Evolutionary conservation across 208 protist species (phyloP).

Genomic region (Naegleria fowleri): DNA sequence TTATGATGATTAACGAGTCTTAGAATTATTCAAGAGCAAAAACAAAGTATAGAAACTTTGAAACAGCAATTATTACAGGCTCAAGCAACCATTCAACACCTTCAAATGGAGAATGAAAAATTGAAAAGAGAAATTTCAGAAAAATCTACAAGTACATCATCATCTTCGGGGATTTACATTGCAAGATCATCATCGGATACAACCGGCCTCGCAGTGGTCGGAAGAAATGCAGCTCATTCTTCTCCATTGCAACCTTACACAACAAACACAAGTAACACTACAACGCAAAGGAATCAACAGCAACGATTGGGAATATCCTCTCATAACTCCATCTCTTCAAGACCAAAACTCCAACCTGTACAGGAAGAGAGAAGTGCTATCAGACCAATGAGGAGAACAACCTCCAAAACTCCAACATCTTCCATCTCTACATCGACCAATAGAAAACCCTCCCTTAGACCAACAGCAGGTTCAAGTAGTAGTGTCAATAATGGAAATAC

Average conservation of each 20-base stretch:
- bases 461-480: background rate
- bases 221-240: background rate
- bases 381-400: background rate
- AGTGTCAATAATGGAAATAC: background rate
- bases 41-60: background rate
- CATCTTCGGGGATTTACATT: too few species aligned
- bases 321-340: too few species aligned
- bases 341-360: too few species aligned
- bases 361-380: background rate
- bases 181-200: background rate
- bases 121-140: background rate
- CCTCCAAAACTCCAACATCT: too few species aligned
- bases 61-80: background rate
- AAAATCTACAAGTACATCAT: background rate
- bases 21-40: background rate
- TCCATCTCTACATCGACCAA: too few species aligned
- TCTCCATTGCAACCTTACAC: too few species aligned
- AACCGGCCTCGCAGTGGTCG: background rate
- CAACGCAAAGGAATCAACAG: too few species aligned
- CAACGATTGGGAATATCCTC: too few species aligned
- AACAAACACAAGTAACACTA: too few species aligned
- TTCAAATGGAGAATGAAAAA: too few species aligned
- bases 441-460: background rate
- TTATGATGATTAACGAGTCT: too few species aligned
- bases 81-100: too few species aligned